A percentile compares a stretch with the other conserved stretches of the same genome.
phyloP scores from a whole-genome alignment of 2,329 filamentous ascomycete genomes.

The Diaporthe velutina region DNA sequence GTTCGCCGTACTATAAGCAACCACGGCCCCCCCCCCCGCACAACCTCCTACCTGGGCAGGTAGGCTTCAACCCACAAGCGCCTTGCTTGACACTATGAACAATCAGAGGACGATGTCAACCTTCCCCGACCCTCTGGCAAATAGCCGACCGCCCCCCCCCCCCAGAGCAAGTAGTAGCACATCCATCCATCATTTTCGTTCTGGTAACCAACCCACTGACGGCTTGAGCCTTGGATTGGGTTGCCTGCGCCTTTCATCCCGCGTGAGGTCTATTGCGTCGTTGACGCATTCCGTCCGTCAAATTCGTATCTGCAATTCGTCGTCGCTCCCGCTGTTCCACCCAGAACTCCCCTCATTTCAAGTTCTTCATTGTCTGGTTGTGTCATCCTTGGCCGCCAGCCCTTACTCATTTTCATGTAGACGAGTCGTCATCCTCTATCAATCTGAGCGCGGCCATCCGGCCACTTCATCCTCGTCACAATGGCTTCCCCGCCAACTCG shows the following conservation, averaged over 20 bases:
- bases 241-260: neutral
- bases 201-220: neutral
- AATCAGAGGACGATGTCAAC: slow-evolving; percentile 2
- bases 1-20: slow-evolving; percentile 27
- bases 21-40: slow-evolving; percentile 2
- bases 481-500: neutral
- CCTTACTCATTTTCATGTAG: neutral
- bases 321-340: neutral
- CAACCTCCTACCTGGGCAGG: neutral
- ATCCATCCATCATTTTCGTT: neutral
- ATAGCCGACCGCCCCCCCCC: neutral
- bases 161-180: slow-evolving; percentile 3
- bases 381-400: neutral
- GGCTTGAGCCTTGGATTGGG: neutral
- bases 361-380: neutral
- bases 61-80: slow-evolving; percentile 12
- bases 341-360: neutral
- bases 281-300: slow-evolving; percentile 16
- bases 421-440: neutral
- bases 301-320: slow-evolving; percentile 16
- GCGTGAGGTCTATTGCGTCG: slow-evolving; percentile 11
- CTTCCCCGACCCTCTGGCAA: neutral
- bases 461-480: neutral
- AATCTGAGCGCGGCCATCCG: neutral
- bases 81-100: slow-evolving; percentile 21